A percentile compares a stretch with the other conserved stretches of the same genome.
phyloP scores from a whole-genome alignment of 2,329 filamentous ascomycete genomes.

The Colletotrichum cuscutae region DNA sequence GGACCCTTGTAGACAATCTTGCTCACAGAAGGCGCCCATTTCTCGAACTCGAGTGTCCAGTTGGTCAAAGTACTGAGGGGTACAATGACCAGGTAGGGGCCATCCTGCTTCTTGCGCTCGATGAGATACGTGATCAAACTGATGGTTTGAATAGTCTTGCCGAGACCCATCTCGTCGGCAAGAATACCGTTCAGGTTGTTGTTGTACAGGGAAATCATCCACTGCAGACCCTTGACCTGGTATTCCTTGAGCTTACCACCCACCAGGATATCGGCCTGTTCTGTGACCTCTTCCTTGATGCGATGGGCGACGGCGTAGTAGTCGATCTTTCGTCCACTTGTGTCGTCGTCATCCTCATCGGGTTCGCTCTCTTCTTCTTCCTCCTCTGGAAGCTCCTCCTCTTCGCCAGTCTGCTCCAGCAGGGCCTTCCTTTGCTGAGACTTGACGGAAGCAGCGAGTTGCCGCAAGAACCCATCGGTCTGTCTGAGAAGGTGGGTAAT shows the following conservation, averaged over 20 bases:
- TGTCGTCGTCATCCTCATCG: constrained; percentile 76
- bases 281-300: constrained; percentile 89
- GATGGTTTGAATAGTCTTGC: constrained; percentile 99
- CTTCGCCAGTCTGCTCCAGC: constrained; percentile 79
- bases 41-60: constrained; percentile 98
- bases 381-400: constrained; percentile 59
- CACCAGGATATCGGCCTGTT: constrained; percentile 86
- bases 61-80: constrained; percentile 97
- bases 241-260: constrained; percentile 97
- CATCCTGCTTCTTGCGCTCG: constrained; percentile 90
- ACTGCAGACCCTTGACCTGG: constrained; percentile 97
- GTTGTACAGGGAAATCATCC: constrained; percentile 99
- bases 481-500: constrained; percentile 97
- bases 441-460: constrained; percentile 94
- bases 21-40: constrained; percentile 90
- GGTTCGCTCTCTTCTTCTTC: constrained; percentile 76
- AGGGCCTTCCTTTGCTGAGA: constrained; percentile 85
- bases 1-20: constrained; percentile 98
- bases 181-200: constrained; percentile 99
- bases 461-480: constrained; percentile 96
- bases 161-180: constrained; percentile 99
- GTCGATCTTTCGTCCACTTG: constrained; percentile 84
- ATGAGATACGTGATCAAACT: constrained; percentile 97
- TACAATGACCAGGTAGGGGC: constrained; percentile 96
- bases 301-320: constrained; percentile 99